These are phyloP conservation scores for Blastomyces gilchristii DNA, from an alignment of 2,329 filamentous ascomycete genomes.

Conservation along the genomic window DNA sequence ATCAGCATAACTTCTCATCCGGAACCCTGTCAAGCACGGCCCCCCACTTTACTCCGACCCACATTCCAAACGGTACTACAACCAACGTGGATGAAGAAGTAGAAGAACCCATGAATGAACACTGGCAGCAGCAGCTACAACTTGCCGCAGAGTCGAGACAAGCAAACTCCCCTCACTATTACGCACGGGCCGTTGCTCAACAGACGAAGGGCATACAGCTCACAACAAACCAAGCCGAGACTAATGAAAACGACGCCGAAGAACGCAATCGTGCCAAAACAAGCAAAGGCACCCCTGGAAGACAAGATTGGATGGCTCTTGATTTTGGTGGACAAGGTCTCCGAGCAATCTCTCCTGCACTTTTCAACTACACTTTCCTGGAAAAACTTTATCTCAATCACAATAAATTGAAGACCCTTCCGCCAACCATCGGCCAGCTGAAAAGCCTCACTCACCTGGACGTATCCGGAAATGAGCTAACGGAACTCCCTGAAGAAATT, in stretches of 20 bases:
- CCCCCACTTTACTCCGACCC: slow-evolving; percentile 49
- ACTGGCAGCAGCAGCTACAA: slow-evolving; percentile 83
- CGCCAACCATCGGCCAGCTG: slow-evolving; percentile 68
- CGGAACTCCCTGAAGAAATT: slow-evolving; percentile 73
- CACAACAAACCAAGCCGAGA: slow-evolving; percentile 40
- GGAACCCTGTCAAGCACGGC: slow-evolving; percentile 38
- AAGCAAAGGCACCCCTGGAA: slow-evolving; percentile 40
- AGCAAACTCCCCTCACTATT: slow-evolving; percentile 62
- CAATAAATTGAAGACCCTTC: slow-evolving; percentile 77
- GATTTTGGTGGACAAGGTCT: slow-evolving; percentile 95
- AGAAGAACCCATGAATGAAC: slow-evolving; percentile 52
- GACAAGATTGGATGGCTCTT: slow-evolving; percentile 83
- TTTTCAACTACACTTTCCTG: slow-evolving; percentile 84
- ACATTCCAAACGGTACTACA: slow-evolving; percentile 51
- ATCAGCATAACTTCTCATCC: slow-evolving; percentile 42
- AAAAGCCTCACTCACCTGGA: slow-evolving; percentile 75
- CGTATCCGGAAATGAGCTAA: slow-evolving; percentile 76
- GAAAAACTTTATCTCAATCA: slow-evolving; percentile 88
- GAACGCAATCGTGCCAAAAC: slow-evolving; percentile 56
- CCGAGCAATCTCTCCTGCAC: slow-evolving; percentile 63
- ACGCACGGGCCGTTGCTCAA: slow-evolving; percentile 43
- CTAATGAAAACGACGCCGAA: slow-evolving; percentile 41
- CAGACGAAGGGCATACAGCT: slow-evolving; percentile 39
- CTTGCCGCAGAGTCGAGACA: slow-evolving; percentile 63
- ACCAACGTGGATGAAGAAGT: slow-evolving; percentile 46